These are phyloP conservation scores for Spiraea crenata DNA, from an alignment of 331 rosid genomes.

Conservation along the genomic window DNA sequence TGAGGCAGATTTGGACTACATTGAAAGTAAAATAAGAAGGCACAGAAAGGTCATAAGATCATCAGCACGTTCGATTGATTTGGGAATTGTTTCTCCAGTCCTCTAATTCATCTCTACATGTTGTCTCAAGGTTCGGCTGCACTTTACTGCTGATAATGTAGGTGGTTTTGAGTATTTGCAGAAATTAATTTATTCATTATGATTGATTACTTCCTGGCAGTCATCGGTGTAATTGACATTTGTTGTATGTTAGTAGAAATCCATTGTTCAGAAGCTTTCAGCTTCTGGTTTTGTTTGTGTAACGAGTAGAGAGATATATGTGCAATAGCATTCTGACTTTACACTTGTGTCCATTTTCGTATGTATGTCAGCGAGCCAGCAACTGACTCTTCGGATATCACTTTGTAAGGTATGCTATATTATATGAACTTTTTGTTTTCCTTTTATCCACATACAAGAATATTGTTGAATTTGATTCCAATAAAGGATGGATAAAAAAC, in stretches of 20 bases:
- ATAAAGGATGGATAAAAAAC: too few species aligned
- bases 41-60: not conserved
- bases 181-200: not conserved
- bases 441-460: too few species aligned
- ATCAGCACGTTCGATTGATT: conserved; percentile 14
- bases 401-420: too few species aligned
- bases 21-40: not conserved
- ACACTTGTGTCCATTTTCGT: too few species aligned
- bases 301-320: not conserved
- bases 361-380: too few species aligned
- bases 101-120: conserved; percentile 20
- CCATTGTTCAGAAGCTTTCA: not conserved
- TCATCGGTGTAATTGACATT: conserved; percentile 12
- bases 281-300: not conserved
- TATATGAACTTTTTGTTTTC: too few species aligned
- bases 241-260: not conserved
- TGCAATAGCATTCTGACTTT: too few species aligned
- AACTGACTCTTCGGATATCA: too few species aligned
- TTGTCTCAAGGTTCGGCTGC: conserved; percentile 16
- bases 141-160: conserved; percentile 9
- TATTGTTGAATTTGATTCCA: too few species aligned
- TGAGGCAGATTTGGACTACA: conserved; percentile 13
- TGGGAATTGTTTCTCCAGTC: conserved; percentile 28
- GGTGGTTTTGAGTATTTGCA: not conserved
- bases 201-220: conserved; percentile 16